phyloP scores from a whole-genome alignment of 352 stramenopile genomes.

The Phytophthora agathidicida region DNA sequence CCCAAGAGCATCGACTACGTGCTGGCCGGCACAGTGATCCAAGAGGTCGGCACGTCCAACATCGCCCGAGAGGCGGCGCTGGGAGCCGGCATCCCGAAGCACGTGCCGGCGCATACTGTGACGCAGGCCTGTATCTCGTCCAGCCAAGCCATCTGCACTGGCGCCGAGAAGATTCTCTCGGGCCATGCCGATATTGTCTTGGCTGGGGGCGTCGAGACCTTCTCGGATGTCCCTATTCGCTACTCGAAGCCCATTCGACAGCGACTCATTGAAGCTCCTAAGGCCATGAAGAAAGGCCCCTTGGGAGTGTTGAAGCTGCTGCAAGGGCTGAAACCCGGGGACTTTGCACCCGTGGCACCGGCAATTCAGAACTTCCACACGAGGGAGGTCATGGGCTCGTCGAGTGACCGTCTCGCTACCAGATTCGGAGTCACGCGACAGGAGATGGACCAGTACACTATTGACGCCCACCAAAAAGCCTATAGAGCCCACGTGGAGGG shows the following conservation, averaged over 20 bases:
- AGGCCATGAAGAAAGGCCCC: conserved; percentile 95
- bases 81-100: conserved; percentile 94
- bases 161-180: conserved; percentile 96
- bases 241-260: conserved; percentile 90
- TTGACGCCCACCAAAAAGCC: conserved; percentile 94
- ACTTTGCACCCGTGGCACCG: conserved; percentile 93
- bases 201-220: conserved; percentile 96
- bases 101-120: conserved; percentile 96
- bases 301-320: conserved; percentile 91
- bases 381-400: conserved; percentile 99
- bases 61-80: conserved; percentile 97
- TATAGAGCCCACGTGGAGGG: conserved; percentile 95
- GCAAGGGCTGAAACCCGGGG: conserved; percentile 93
- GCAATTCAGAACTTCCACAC: conserved; percentile 99
- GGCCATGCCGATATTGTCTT: conserved; percentile 96
- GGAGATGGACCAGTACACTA: conserved; percentile 97
- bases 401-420: conserved; percentile 93
- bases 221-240: conserved; percentile 98
- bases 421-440: conserved; percentile 95
- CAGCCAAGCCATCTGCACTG: conserved; percentile 94
- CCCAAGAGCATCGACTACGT: conserved; percentile 97
- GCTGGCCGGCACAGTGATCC: conserved; percentile 96
- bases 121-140: conserved; percentile 97
- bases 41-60: conserved; percentile 98
- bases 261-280: conserved; percentile 87